These are phyloP conservation scores for Gastrodia elata DNA, from an alignment of 106 monocot species.

Conservation along the genomic window DNA sequence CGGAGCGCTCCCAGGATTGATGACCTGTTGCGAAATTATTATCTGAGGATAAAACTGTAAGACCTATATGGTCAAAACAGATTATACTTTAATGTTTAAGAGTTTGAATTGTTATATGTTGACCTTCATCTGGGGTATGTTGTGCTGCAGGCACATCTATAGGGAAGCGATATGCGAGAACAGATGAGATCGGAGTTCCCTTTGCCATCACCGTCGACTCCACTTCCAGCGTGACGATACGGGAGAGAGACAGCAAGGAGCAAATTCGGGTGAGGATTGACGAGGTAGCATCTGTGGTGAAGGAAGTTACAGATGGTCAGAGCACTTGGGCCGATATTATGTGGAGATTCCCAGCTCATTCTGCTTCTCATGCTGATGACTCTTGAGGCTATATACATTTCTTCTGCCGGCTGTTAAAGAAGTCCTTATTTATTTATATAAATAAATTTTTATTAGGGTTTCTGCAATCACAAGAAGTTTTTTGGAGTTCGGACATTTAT, in stretches of 20 bases:
- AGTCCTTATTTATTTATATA: neutral
- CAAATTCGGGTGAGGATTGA: conserved; percentile 75
- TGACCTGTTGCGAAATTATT: no score
- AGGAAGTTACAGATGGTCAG: conserved; percentile 72
- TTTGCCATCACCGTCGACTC: conserved; percentile 77
- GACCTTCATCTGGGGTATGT: conserved; percentile 83
- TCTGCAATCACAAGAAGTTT: neutral
- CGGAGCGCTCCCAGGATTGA: no score
- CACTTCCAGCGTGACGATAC: conserved; percentile 50
- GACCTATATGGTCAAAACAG: no score
- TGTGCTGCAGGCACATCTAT: conserved; percentile 65
- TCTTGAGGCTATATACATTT: neutral
- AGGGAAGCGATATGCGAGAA: conserved; percentile 51
- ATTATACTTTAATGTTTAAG: no score
- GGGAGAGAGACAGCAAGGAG: conserved; percentile 88
- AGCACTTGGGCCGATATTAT: conserved; percentile 88
- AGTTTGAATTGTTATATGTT: no score
- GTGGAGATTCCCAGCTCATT: conserved; percentile 60
- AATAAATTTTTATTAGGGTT: neutral
- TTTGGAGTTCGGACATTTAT: no score
- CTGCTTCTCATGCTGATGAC: conserved; percentile 7
- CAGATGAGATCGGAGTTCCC: conserved; percentile 21
- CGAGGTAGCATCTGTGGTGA: conserved; percentile 78
- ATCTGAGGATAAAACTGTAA: no score
- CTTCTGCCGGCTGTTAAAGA: no score